Base-by-base conservation (phyloP, 208 protist genomes). In the Naegleria lovaniensis region DNA sequence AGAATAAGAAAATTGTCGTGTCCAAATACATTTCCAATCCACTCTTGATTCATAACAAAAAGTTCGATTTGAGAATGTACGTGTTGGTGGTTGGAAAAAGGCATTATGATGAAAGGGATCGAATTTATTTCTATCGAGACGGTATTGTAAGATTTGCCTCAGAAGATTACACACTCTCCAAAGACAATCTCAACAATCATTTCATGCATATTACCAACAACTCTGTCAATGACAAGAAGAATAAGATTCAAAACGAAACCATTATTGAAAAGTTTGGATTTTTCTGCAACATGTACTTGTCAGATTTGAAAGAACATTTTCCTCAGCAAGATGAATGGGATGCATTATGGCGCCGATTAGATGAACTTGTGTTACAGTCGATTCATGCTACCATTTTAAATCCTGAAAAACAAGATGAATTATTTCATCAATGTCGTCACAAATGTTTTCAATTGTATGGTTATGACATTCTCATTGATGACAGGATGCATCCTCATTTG, bases 41-140 rank as follows among this genome's bases (percentile, higher is more conserved):
- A 9, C 94, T 98, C 85, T 94, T 99, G 55, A 93, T 98, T 75
- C 95, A 98, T 59, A 95, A 94, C 29, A 93, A 95, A 55, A 99
- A 99, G 92, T 98, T 98, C 91, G 97, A 99, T 92, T 94, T 99
- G 16, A 96, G 97, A 36, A 93, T 98, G 36, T 99, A 99, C 91
- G 96, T 98, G 25, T 90, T 98, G 33, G 93, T 99, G 88, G 96
- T 79, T 29, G 33, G 33, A 38, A 36, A 36, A 40, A 43, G 85
- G 16, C 7, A 25, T n/a, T 7, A 48, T 58, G 55, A 67, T 22
- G 55, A 67, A 29, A 0, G 22, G 19, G 11, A 29, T 67, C 55
- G 22, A 15, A 88, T 58, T 38, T 88, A 58, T 58, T 58, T 88
- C 5, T 88, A 88, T 58, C 5, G n/a, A 39, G 85, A 88, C 58